Evolutionary conservation across 2,329 filamentous ascomycete species (phyloP).

Genomic region (Xylariales sp.): DNA sequence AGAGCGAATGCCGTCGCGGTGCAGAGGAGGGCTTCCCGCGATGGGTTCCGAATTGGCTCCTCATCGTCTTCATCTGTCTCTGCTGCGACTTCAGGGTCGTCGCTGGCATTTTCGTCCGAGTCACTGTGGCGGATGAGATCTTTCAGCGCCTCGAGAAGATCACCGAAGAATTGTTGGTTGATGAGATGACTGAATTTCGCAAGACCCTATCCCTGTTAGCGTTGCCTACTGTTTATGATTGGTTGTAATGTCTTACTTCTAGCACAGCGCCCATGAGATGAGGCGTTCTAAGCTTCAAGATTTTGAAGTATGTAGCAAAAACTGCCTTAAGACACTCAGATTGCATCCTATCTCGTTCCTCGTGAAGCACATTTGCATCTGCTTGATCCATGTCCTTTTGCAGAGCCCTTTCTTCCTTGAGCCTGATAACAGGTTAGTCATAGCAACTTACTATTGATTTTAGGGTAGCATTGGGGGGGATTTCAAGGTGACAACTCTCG

Average conservation of each 20-base stretch:
- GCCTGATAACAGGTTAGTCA: conserved; percentile 49
- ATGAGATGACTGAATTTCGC: conserved; percentile 96
- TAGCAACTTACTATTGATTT: not conserved
- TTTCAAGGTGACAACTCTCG: not conserved
- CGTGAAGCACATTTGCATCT: conserved; percentile 89
- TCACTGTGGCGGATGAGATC: conserved; percentile 86
- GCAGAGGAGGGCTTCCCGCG: conserved; percentile 89
- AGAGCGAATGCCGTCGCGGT: conserved; percentile 97
- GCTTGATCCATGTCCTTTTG: conserved; percentile 95
- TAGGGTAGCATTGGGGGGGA: not conserved
- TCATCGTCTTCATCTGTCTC: conserved; percentile 60
- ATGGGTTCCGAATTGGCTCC: conserved; percentile 73
- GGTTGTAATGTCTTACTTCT: conserved; percentile 24
- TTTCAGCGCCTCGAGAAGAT: conserved; percentile 92
- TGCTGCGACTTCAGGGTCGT: conserved; percentile 57
- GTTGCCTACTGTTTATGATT: not conserved
- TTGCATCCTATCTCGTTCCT: conserved; percentile 93
- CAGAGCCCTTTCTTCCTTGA: conserved; percentile 86
- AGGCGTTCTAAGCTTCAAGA: conserved; percentile 83
- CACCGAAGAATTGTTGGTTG: conserved; percentile 99
- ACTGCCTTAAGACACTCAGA: conserved; percentile 96
- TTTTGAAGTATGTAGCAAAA: conserved; percentile 94
- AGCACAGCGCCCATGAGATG: conserved; percentile 92
- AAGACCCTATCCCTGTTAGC: conserved; percentile 71
- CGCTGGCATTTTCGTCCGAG: conserved; percentile 61